Percentiles rank a stretch among this genome's conserved stretches.
Conservation (phyloP, 2,329 filamentous ascomycete species). For the Fusarium floridanum region DNA sequence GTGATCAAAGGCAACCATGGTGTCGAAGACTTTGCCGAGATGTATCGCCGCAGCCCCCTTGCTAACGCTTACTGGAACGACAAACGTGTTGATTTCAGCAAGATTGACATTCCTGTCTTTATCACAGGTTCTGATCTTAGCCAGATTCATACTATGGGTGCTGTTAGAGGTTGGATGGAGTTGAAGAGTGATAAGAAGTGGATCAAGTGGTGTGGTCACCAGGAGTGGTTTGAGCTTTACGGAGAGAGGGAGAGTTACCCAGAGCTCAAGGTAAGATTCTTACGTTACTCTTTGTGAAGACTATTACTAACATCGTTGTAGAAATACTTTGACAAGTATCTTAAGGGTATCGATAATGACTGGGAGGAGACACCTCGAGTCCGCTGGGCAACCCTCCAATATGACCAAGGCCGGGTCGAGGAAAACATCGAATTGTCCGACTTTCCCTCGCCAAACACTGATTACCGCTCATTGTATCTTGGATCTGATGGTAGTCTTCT, state of each 20-base stretch:
- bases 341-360: constrained; percentile 35
- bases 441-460: constrained; percentile 13
- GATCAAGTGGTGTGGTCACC: constrained; percentile 36
- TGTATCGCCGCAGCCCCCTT: neutral
- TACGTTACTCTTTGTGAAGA: no score
- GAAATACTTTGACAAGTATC: constrained; percentile 39
- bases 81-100: constrained; percentile 25
- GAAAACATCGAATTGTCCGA: constrained; percentile 29
- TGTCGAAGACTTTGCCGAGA: constrained; percentile 13
- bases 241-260: constrained; percentile 8
- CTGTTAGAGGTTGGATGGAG: constrained; percentile 39
- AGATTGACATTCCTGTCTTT: constrained; percentile 35
- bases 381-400: constrained; percentile 38
- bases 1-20: constrained; percentile 13
- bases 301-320: neutral
- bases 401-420: constrained; percentile 34
- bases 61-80: constrained; percentile 21
- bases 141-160: constrained; percentile 43
- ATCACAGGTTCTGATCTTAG: constrained; percentile 38
- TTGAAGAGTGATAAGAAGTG: constrained; percentile 35
- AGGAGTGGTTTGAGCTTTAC: constrained; percentile 39
- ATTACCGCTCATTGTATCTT: neutral
- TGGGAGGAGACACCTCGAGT: constrained; percentile 41
- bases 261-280: constrained; percentile 10
- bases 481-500: neutral